Base-by-base conservation (phyloP, 1,139 yeast species). In the Diutina scorzettiae region DNA sequence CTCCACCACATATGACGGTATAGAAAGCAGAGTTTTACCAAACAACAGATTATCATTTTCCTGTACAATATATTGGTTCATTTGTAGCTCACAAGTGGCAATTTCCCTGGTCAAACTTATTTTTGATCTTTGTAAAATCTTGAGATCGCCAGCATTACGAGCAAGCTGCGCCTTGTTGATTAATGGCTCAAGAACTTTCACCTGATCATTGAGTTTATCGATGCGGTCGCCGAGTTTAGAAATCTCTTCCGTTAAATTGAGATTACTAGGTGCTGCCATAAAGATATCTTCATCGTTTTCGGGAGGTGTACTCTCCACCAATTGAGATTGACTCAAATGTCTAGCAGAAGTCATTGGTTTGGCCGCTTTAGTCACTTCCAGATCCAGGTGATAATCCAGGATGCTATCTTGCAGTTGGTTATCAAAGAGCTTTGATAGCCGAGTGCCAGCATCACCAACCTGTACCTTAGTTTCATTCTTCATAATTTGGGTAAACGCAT, bases 141-240 rank as follows among this genome's bases (percentile, higher is more conserved):
- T 73, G 42, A 83, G 60, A 52, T 87, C 94, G 2, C 76, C 68
- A 5, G 73, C 61, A 53, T 84, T 83, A 55, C 84, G 82, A 0
- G 93, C 84, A 29, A 87, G 62, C 51, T 85, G 94, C 0, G 96
- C 96, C 53, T 87, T 87, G 39, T 70, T 66, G 24, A 84, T 58
- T 42, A 89, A 64, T 4, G 91, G 82, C 16, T 72, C 74, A 32
- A 87, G 59, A 25, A 87, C 74, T 5, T 68, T 63, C 37, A 75
- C 63, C 54, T 87, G 95, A 45, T 76, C 75, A 37, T 70, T 66
- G 28, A 84, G 62, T 44, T 69, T 71, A 21, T 72, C 76, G n/a
- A 86, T 76, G 19, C 80, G 85, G 4, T 63, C 59, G 5, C 71
- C 63, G 14, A 84, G 56, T 17, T 64, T 69, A 3, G 66, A 63